Evolutionary conservation across 257 asterid genomes (phyloP), one percentile per base, ranked within the genome.

Genomic region (Cruciata laevipes): DNA sequence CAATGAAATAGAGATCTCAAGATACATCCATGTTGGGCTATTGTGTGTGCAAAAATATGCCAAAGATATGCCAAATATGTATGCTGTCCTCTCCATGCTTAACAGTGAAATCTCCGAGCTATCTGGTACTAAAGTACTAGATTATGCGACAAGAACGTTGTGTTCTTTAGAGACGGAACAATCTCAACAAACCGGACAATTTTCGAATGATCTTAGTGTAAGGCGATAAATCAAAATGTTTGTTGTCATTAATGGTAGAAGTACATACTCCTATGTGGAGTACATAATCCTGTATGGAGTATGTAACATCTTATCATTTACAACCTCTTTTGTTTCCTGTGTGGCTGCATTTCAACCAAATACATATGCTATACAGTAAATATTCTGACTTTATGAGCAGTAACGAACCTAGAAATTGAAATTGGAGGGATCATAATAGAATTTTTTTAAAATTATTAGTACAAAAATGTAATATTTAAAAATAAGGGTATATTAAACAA

Each of bases 31-130:
- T 24, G 85, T 85, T 6, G 92, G 88, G 11, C 47, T 85, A 38
- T 70, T 87, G 76, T 87, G 95, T 7, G 88, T 85, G 40, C 92
- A 87, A 80, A 86, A 85, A 63, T 72, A 68, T 67, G 81, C 87
- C 25, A 71, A 40, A 21, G 85, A 84, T 51, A 78, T 91, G 79
- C 95, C 91, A 27, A 74, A 80, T 21, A 61, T 81, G 40, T 70
- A 83, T 12, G 16, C 69, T 33, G 80, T 83, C 21, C 75, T 85
- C 9, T 85, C 89, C 1, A 81, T 87, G 89, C 74, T 87, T 31
- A 77, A 65, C 24, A 61, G 66, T 4, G 66, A 61, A 61, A 61
- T 61, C 11, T n/a, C 24, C 2, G 47, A 61, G 44, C 49, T 61
- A 14, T 47, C 66, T 31, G 44, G 8, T 31, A 25, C 66, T 1